Percentiles rank a stretch among this genome's conserved stretches.
Conservation (phyloP, 345 rosid species). For the Kandelia obovata region DNA sequence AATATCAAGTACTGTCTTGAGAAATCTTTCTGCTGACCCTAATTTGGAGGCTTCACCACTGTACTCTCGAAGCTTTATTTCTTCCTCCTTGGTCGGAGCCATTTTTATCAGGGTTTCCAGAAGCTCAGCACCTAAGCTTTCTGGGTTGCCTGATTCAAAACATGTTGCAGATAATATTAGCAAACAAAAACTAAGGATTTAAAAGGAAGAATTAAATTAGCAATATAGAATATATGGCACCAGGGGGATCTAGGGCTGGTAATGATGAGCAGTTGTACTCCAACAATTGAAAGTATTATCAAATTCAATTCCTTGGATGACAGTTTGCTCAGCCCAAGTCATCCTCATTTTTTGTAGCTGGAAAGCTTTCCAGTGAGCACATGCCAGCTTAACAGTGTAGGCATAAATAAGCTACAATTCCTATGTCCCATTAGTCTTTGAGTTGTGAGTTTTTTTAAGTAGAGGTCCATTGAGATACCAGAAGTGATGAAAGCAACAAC, state of each 20-base stretch:
- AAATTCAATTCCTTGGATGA: not conserved
- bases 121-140: conserved; percentile 85
- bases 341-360: too few relatives aligned
- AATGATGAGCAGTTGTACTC: not conserved
- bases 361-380: not conserved
- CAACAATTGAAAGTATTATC: too few relatives aligned
- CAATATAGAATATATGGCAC: not conserved
- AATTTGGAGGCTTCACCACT: conserved; percentile 64
- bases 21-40: conserved; percentile 91
- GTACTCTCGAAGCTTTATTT: conserved; percentile 84
- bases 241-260: not conserved
- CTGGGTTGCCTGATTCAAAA: conserved; percentile 66
- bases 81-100: conserved; percentile 99
- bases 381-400: not conserved
- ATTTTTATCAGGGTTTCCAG: conserved; percentile 90
- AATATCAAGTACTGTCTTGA: conserved; percentile 79
- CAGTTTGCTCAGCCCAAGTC: not conserved
- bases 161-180: conserved; percentile 5
- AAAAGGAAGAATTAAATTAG: not conserved
- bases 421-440: not conserved
- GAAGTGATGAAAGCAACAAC: too few relatives aligned
- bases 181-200: conserved; percentile 6
- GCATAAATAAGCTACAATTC: not conserved
- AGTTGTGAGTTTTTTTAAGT: not conserved
- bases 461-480: too few relatives aligned